Percentiles rank a stretch among this genome's conserved stretches.
These are phyloP conservation scores for Neurospora sp. DNA, from an alignment of 2,329 filamentous ascomycete genomes.

Conservation along the genomic window DNA sequence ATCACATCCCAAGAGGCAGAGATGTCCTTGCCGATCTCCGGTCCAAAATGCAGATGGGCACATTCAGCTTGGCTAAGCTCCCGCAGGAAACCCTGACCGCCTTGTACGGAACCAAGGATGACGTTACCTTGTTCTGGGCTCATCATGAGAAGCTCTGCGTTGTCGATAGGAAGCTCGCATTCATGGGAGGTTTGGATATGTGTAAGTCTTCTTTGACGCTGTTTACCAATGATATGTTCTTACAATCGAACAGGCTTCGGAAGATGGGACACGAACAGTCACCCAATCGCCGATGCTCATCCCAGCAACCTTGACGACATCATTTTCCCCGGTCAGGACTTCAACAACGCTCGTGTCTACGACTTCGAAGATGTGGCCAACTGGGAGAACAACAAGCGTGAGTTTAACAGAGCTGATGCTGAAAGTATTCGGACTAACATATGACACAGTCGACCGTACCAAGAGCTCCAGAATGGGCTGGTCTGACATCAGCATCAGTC, in stretches of 20 bases:
- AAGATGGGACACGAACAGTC: slow-evolving; percentile 79
- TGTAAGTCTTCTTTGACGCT: slow-evolving; percentile 33
- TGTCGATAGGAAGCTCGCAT: slow-evolving; percentile 67
- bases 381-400: slow-evolving; percentile 73
- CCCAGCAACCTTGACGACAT: slow-evolving; percentile 65
- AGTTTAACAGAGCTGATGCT: slow-evolving; percentile 10
- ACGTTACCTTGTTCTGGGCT: slow-evolving; percentile 80
- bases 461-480: slow-evolving; percentile 82
- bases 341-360: slow-evolving; percentile 78
- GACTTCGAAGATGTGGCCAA: slow-evolving; percentile 71
- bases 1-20: slow-evolving; percentile 68
- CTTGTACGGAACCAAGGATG: slow-evolving; percentile 72
- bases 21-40: slow-evolving; percentile 59
- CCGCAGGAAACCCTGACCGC: slow-evolving; percentile 65
- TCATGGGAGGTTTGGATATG: slow-evolving; percentile 86
- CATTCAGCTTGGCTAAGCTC: slow-evolving; percentile 50
- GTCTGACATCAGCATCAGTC: slow-evolving; percentile 73
- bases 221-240: slow-evolving; percentile 8
- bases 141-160: slow-evolving; percentile 88
- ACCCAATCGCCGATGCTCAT: slow-evolving; percentile 76
- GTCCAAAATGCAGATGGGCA: slow-evolving; percentile 42
- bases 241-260: slow-evolving; percentile 51
- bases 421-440: slow-evolving; percentile 1
- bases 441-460: slow-evolving; percentile 57
- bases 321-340: slow-evolving; percentile 83